Percentiles rank a stretch among this genome's conserved stretches.
These are phyloP conservation scores for Termitomyces sp. DNA, from an alignment of 768 basidiomycete genomes.

Conservation along the genomic window DNA sequence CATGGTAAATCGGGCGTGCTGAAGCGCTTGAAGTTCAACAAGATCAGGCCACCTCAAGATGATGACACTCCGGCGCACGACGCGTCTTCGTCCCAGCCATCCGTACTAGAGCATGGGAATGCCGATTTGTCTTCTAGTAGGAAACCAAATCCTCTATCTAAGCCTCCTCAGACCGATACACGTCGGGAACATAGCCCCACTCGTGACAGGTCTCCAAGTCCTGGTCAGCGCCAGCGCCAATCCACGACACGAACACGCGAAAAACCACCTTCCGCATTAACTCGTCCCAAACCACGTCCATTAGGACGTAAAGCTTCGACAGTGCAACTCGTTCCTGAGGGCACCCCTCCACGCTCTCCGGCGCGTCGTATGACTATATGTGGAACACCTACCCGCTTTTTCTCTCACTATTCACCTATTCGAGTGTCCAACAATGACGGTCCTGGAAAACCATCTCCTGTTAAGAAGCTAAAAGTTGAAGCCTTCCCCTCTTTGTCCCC, in stretches of 20 bases:
- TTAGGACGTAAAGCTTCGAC: background rate
- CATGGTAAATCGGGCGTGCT: conserved; percentile 4
- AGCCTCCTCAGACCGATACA: background rate
- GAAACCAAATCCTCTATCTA: background rate
- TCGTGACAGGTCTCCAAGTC: conserved; percentile 3
- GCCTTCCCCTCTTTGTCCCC: conserved; percentile 20
- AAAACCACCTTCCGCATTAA: background rate
- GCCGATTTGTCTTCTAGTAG: background rate
- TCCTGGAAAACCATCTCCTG: background rate
- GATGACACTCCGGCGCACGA: background rate
- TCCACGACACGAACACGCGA: background rate
- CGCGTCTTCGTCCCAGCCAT: background rate
- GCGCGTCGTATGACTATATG: conserved; percentile 10
- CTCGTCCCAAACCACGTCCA: conserved; percentile 15
- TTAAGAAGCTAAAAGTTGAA: conserved; percentile 12
- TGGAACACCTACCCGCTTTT: conserved; percentile 1
- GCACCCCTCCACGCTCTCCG: conserved; percentile 5
- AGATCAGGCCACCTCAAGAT: conserved; percentile 19
- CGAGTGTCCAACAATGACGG: background rate
- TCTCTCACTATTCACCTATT: background rate
- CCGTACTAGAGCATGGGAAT: background rate
- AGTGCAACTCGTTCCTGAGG: background rate
- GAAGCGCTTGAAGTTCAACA: conserved; percentile 29
- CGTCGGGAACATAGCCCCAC: conserved; percentile 1
- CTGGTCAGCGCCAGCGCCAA: background rate